Conservation (phyloP, 2,329 filamentous ascomycete species). For the Ceratocystis colombiana region DNA sequence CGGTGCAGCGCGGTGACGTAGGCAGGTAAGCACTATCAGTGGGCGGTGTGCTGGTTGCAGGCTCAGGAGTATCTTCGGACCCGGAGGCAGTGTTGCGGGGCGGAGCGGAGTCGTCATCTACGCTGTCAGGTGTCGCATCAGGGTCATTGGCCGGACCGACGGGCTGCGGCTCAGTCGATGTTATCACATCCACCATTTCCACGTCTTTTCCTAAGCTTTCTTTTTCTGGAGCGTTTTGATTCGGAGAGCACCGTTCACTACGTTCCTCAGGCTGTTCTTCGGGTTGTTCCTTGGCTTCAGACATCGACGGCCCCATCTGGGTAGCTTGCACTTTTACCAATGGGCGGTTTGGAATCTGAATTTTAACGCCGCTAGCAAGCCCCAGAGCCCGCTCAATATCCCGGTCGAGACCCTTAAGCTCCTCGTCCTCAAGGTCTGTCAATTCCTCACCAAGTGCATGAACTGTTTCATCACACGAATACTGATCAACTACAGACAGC, state of each 20-base stretch:
- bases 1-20: background rate
- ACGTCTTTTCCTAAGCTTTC: slow-evolving; percentile 8
- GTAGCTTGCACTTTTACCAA: background rate
- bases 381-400: slow-evolving; percentile 38
- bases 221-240: no score
- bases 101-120: background rate
- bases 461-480: slow-evolving; percentile 51
- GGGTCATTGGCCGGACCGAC: background rate
- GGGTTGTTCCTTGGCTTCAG: background rate
- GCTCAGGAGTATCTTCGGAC: background rate
- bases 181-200: slow-evolving; percentile 22
- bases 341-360: slow-evolving; percentile 12
- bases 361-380: slow-evolving; percentile 5
- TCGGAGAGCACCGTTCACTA: no score
- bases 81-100: background rate
- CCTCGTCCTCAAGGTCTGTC: slow-evolving; percentile 85
- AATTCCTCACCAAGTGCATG: slow-evolving; percentile 67
- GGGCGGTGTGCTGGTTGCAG: background rate
- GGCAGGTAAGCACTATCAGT: background rate
- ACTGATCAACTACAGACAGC: slow-evolving; percentile 17
- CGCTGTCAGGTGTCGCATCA: background rate
- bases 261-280: background rate
- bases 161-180: background rate
- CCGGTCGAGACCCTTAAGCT: slow-evolving; percentile 59
- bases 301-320: background rate